A percentile compares a stretch with the other conserved stretches of the same genome.
Conservation (phyloP, 768 basidiomycete species). For the Phaffia australis region DNA sequence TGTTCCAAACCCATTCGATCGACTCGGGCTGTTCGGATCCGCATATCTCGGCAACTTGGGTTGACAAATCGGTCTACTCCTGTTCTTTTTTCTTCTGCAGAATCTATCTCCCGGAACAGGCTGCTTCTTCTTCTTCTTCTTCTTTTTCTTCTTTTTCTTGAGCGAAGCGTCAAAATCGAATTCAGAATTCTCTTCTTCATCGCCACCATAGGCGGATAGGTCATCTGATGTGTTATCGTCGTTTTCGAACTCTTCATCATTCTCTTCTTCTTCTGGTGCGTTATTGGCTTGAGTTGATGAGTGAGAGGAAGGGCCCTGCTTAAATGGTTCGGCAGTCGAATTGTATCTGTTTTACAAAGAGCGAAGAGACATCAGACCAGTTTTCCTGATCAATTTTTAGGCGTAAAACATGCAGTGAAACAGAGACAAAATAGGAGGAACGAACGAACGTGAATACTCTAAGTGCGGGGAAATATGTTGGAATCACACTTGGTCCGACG, state of each 20-base stretch:
- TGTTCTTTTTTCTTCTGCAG: constrained; percentile 34
- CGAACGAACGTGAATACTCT: constrained; percentile 55
- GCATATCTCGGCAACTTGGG: constrained; percentile 46
- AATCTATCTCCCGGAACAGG: constrained; percentile 48
- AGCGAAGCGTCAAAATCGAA: constrained; percentile 5
- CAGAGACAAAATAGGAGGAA: neutral
- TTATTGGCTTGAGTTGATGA: neutral
- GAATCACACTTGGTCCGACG: constrained; percentile 69
- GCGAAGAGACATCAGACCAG: neutral
- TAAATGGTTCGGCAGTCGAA: constrained; percentile 41
- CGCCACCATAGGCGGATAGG: too few species aligned
- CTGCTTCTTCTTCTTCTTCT: constrained; percentile 46
- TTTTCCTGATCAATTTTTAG: too few species aligned
- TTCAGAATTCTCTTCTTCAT: neutral
- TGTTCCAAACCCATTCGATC: constrained; percentile 57
- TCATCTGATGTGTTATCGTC: constrained; percentile 19
- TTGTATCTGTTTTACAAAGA: constrained; percentile 46
- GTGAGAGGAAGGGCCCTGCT: constrained; percentile 5
- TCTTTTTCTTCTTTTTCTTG: constrained; percentile 40
- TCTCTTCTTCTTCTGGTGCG: neutral
- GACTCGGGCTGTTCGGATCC: constrained; percentile 52
- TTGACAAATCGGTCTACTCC: constrained; percentile 37
- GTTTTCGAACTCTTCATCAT: constrained; percentile 24
- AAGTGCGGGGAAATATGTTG: constrained; percentile 75
- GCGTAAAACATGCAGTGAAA: neutral